Evolutionary conservation across 768 basidiomycete species (phyloP).

Genomic region (Kwoniella dendrophila): DNA sequence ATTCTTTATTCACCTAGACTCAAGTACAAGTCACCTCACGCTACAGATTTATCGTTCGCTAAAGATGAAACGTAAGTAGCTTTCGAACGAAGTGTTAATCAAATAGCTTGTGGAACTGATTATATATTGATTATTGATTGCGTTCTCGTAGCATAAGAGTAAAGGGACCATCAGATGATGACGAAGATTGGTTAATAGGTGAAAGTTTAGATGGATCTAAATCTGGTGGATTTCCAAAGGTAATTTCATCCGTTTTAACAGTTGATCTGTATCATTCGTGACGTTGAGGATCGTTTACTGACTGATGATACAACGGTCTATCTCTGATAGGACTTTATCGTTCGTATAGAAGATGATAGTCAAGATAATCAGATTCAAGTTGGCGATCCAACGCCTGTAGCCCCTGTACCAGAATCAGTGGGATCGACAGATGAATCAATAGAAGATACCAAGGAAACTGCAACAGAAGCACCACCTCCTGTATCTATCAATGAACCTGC

Average conservation of each 20-base stretch:
- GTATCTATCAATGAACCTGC: constrained; percentile 3
- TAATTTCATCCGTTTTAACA: constrained; percentile 14
- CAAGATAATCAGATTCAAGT: constrained; percentile 14
- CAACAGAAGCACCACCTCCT: constrained; percentile 2
- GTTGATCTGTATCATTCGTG: background rate
- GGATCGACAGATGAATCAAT: background rate
- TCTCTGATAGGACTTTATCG: constrained; percentile 48
- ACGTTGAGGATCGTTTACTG: background rate
- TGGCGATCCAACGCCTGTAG: constrained; percentile 2
- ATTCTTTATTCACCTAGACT: no score
- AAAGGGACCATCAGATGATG: constrained; percentile 48
- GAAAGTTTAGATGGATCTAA: constrained; percentile 52
- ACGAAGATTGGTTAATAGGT: constrained; percentile 55
- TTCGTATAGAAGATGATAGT: constrained; percentile 39
- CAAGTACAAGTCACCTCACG: constrained; percentile 54
- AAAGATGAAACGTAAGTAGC: constrained; percentile 53
- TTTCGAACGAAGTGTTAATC: no score
- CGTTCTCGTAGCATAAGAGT: constrained; percentile 45
- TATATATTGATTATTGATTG: background rate
- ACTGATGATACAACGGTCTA: background rate
- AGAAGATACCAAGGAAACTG: background rate
- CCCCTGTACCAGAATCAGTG: background rate
- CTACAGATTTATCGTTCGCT: constrained; percentile 54
- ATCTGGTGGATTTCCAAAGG: constrained; percentile 54
- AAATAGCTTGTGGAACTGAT: background rate